Conservation (phyloP, 306 rosid species). For the Fragaria iinumae region DNA sequence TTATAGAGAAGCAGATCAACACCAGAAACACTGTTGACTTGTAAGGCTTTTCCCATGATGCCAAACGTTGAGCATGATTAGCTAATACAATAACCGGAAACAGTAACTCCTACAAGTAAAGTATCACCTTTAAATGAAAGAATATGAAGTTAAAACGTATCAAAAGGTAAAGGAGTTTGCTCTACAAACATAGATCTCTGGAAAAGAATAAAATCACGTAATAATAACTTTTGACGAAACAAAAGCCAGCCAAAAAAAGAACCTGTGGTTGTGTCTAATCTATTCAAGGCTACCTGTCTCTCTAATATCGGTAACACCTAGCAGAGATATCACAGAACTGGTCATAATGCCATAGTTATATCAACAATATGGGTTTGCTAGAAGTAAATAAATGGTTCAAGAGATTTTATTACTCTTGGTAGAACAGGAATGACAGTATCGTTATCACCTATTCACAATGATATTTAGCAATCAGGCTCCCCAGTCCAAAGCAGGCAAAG, state of each 20-base stretch:
- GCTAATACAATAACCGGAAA: constrained; percentile 58
- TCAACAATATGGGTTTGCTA: neutral
- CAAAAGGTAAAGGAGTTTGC: neutral
- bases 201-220: constrained; percentile 7
- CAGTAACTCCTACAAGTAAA: constrained; percentile 70
- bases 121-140: constrained; percentile 27
- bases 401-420: neutral
- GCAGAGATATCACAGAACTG: neutral
- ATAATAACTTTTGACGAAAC: constrained; percentile 14
- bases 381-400: neutral
- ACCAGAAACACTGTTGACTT: constrained; percentile 66
- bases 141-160: neutral
- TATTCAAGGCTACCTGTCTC: constrained; percentile 7
- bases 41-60: constrained; percentile 73
- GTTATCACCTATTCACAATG: constrained; percentile 13
- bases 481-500: constrained; percentile 14
- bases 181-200: neutral
- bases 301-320: constrained; percentile 7
- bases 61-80: constrained; percentile 45
- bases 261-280: constrained; percentile 13
- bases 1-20: constrained; percentile 53
- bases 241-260: constrained; percentile 15
- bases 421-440: neutral
- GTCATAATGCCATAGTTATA: neutral
- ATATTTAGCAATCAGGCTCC: constrained; percentile 8